Evolutionary conservation across 2,329 filamentous ascomycete genomes (phyloP), one percentile per base, ranked within the genome.

Genomic region (Beauveria bassiana): DNA sequence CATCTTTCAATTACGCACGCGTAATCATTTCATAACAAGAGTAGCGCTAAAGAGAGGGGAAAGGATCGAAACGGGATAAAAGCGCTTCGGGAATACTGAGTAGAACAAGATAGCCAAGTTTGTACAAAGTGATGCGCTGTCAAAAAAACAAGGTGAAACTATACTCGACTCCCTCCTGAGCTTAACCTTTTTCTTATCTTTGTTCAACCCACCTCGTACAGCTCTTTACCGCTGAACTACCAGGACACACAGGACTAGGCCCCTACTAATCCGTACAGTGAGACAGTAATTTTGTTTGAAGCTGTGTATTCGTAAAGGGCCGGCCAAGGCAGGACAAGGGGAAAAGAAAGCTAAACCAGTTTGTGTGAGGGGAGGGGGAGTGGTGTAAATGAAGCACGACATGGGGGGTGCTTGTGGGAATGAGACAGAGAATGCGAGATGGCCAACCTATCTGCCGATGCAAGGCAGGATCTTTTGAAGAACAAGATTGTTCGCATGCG

Each of bases 261-360:
- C n/a, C 45, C 20, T 47, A 20, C 5, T 49, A 22, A 22, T 22
- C 22, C 22, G 22, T 22, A 20, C 28, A 5, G 49, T 53, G 49
- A 60, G 57, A 60, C 57, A 52, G 26, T 60, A 26, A 60, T 60
- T 60, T 53, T 60, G 47, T 46, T 46, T 59, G 57, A 16, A 58
- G 28, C 43, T 49, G 43, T 57, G 43, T 51, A 34, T 16, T 18
- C 24, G 38, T 16, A 20, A 28, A 38, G 34, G 34, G 34, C 31
- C 31, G 31, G 31, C 34, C 34, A 22, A 47, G 28, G n/a, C 28
- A 58, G 47, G 22, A 24, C 18, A 51, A 43, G 47, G 56, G 38
- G 38, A 47, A 31, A 46, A 38, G 49, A 38, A 18, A 31, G 56
- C 55, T 50, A 58, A 50, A 24, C 26, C n/a, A 10, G 14, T 57